Percentiles rank a stretch among this genome's conserved stretches.
These are phyloP conservation scores for Leccinum subtestaceum DNA, from an alignment of 768 basidiomycete species.

Conservation along the genomic window DNA sequence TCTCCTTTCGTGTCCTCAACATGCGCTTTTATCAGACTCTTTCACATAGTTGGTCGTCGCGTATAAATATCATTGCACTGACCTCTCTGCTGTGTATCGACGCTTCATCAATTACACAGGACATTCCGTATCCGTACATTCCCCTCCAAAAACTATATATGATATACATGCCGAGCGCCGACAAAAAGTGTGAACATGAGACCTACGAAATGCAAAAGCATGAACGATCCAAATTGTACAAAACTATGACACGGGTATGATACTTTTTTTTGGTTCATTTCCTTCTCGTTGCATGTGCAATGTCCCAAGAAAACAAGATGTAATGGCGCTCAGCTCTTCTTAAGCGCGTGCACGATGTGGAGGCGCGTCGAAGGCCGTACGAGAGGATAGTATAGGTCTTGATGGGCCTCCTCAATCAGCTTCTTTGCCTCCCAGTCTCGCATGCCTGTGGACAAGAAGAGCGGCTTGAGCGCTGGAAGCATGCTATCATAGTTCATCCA, in stretches of 20 bases:
- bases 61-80: conserved; percentile 15
- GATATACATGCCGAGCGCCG: conserved; percentile 7
- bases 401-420: conserved; percentile 60
- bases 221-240: conserved; percentile 64
- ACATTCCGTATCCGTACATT: neutral
- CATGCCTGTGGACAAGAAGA: conserved; percentile 53
- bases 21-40: conserved; percentile 2
- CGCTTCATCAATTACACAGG: neutral
- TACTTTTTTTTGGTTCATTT: conserved; percentile 27
- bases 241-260: conserved; percentile 17
- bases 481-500: conserved; percentile 73
- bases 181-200: conserved; percentile 5
- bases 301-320: conserved; percentile 18
- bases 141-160: neutral
- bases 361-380: conserved; percentile 49
- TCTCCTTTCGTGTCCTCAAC: neutral
- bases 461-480: conserved; percentile 58
- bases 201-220: conserved; percentile 73
- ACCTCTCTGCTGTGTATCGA: conserved; percentile 8
- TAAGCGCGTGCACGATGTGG: conserved; percentile 57
- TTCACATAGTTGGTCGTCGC: neutral
- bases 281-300: conserved; percentile 14
- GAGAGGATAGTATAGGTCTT: conserved; percentile 60
- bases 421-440: conserved; percentile 52
- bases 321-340: conserved; percentile 21